phyloP scores from a whole-genome alignment of 2,329 filamentous ascomycete species.

The Beauveria sp. region DNA sequence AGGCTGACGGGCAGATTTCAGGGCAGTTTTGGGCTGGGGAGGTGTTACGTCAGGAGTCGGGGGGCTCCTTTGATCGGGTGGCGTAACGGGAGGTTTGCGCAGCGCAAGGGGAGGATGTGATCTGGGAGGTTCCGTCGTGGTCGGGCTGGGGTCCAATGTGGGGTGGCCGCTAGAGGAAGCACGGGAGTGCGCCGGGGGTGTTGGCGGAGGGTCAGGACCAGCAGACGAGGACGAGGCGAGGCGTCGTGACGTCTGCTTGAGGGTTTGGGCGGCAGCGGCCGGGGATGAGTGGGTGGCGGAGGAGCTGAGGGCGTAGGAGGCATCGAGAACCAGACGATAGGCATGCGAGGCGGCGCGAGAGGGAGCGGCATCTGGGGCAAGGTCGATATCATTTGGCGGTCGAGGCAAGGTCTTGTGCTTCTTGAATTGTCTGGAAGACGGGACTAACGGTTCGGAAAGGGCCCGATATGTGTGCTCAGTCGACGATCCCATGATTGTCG shows the following conservation, averaged over 20 bases:
- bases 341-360: constrained; percentile 16
- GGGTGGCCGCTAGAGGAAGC: constrained; percentile 46
- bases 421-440: constrained; percentile 33
- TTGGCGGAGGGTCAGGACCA: constrained; percentile 50
- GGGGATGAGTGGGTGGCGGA: constrained; percentile 22
- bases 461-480: constrained; percentile 21
- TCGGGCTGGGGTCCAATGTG: constrained; percentile 34
- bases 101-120: constrained; percentile 27
- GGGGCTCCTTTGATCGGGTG: constrained; percentile 57
- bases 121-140: constrained; percentile 29
- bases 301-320: constrained; percentile 16
- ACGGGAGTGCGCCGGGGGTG: constrained; percentile 53
- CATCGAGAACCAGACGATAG: constrained; percentile 21
- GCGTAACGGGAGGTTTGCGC: constrained; percentile 45
- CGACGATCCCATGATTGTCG: constrained; percentile 26
- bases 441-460: constrained; percentile 17
- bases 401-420: constrained; percentile 38
- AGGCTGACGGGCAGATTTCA: constrained; percentile 38
- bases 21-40: constrained; percentile 42
- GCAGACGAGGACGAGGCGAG: constrained; percentile 23
- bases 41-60: constrained; percentile 72
- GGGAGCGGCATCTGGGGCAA: constrained; percentile 17
- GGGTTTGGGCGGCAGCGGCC: constrained; percentile 29
- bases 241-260: constrained; percentile 34
- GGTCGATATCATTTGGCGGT: constrained; percentile 21